phyloP scores from a whole-genome alignment of 2,329 filamentous ascomycete species.

The Zarea fungicola region DNA sequence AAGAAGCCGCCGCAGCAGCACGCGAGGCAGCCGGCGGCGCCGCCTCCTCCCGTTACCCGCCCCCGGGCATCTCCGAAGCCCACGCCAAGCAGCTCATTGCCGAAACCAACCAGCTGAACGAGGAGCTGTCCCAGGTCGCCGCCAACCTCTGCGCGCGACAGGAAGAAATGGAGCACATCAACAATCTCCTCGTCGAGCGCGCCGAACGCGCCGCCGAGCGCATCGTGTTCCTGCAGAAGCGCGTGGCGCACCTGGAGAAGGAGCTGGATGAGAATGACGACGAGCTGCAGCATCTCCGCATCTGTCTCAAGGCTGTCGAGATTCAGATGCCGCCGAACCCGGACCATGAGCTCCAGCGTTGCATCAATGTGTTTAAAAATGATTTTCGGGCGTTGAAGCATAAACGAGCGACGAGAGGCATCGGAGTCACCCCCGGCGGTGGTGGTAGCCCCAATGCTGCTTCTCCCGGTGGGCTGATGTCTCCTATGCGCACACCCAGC shows the following conservation, averaged over 20 bases:
- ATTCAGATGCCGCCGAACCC: constrained; percentile 49
- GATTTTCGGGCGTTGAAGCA: constrained; percentile 50
- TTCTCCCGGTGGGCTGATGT: too few species aligned
- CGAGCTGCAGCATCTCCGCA: constrained; percentile 56
- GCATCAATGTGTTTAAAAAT: constrained; percentile 56
- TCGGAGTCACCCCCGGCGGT: too few species aligned
- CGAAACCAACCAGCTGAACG: constrained; percentile 39
- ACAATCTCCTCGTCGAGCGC: constrained; percentile 53
- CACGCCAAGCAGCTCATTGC: constrained; percentile 34
- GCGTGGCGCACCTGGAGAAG: constrained; percentile 53
- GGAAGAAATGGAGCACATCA: constrained; percentile 61
- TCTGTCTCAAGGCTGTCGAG: constrained; percentile 59
- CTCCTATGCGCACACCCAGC: too few species aligned
- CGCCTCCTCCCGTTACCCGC: too few species aligned
- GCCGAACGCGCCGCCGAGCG: constrained; percentile 53
- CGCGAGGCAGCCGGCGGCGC: too few species aligned
- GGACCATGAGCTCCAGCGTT: constrained; percentile 52
- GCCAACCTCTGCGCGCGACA: constrained; percentile 48
- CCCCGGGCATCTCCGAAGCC: constrained; percentile 25
- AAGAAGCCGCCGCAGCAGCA: constrained; percentile 22
- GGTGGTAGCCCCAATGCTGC: too few species aligned
- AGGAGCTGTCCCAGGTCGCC: constrained; percentile 45
- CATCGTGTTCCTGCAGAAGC: constrained; percentile 55
- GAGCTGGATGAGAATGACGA: constrained; percentile 53
- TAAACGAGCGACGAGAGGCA: constrained; percentile 29